A percentile compares a stretch with the other conserved stretches of the same genome.
Evolutionary conservation across 116 monocot species (phyloP).

Genomic region (Dioscorea cayenensis): DNA sequence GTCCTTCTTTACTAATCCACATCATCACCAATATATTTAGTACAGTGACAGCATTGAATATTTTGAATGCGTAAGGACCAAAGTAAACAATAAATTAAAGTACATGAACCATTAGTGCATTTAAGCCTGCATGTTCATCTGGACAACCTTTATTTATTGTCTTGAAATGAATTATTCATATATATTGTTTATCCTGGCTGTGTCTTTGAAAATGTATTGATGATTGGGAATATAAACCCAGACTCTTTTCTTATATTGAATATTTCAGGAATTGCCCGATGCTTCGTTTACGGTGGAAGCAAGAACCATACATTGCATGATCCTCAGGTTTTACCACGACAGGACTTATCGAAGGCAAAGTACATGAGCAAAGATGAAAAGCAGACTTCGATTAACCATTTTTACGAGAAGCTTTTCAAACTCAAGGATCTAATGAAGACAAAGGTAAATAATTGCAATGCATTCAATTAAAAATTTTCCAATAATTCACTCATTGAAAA

Average conservation of each 20-base stretch:
- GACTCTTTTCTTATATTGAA: not conserved
- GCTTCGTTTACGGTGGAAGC: conserved; percentile 91
- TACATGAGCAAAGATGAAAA: conserved; percentile 79
- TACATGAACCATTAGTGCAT: too few relatives aligned
- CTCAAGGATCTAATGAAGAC: conserved; percentile 98
- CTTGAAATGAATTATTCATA: too few relatives aligned
- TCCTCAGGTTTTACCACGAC: conserved; percentile 65
- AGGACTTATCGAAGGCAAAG: conserved; percentile 53
- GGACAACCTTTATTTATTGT: too few relatives aligned
- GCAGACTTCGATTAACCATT: conserved; percentile 86
- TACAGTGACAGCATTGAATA: too few relatives aligned
- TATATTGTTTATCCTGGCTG: too few relatives aligned
- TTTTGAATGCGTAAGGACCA: too few relatives aligned
- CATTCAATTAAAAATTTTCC: not conserved
- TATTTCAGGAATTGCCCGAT: conserved; percentile 81
- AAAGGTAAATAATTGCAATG: conserved; percentile 32
- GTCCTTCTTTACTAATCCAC: too few relatives aligned
- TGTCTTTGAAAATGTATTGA: not conserved
- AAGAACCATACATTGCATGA: conserved; percentile 59
- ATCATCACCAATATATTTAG: too few relatives aligned
- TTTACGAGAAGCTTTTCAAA: conserved; percentile 94
- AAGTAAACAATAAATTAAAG: too few relatives aligned
- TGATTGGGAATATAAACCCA: not conserved
- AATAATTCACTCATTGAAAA: not conserved
- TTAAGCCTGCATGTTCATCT: too few relatives aligned